Conservation (phyloP, 106 monocot genomes). For the Agapanthus africanus region DNA sequence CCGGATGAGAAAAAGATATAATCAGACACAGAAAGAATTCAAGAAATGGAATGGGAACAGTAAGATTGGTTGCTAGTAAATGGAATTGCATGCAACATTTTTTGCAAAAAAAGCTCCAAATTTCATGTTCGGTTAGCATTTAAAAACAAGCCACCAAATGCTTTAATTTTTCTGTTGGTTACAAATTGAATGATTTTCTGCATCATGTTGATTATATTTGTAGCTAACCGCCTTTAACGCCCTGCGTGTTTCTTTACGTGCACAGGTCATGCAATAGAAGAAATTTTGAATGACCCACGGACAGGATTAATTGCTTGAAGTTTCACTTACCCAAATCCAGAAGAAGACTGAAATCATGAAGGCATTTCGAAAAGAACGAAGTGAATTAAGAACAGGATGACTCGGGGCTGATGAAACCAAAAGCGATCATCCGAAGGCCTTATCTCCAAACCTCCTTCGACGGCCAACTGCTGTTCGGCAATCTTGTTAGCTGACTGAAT, state of each 20-base stretch:
- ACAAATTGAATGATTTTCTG: too few relatives aligned
- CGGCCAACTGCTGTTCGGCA: constrained; percentile 46
- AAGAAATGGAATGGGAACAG: not conserved
- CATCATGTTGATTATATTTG: too few relatives aligned
- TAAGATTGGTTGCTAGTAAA: too few relatives aligned
- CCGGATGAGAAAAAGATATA: constrained; percentile 8
- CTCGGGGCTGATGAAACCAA: constrained; percentile 47
- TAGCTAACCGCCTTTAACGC: too few relatives aligned
- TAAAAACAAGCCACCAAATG: not conserved
- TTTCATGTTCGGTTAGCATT: not conserved
- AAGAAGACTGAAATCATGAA: constrained; percentile 70
- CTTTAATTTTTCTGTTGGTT: too few relatives aligned
- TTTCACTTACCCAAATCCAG: constrained; percentile 56
- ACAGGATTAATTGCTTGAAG: not conserved
- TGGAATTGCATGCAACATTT: too few relatives aligned
- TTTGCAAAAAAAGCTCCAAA: too few relatives aligned
- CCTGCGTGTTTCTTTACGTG: too few relatives aligned
- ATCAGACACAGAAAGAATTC: not conserved
- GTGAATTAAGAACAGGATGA: constrained; percentile 37
- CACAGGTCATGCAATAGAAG: too few relatives aligned
- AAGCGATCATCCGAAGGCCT: constrained; percentile 53
- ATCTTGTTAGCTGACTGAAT: constrained; percentile 50
- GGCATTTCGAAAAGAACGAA: constrained; percentile 58
- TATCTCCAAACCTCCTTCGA: constrained; percentile 47
- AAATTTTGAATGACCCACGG: too few relatives aligned